Conservation (phyloP, 169 alveolate genomes). For the Miamiensis avidus region DNA sequence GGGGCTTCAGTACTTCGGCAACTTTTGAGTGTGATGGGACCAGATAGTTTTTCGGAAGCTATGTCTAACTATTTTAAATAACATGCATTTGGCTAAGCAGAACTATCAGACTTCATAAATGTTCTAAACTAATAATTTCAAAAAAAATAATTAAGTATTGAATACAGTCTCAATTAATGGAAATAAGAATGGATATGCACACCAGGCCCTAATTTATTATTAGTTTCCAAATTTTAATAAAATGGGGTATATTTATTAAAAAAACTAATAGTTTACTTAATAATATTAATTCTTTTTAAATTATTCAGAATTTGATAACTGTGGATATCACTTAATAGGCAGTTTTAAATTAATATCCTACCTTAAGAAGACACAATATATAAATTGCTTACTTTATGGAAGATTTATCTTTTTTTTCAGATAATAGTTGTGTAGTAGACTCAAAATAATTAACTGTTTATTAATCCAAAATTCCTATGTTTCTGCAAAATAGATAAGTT, state of each 20-base stretch:
- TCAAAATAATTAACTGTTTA: too few relatives aligned
- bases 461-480: too few relatives aligned
- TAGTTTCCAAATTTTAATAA: too few relatives aligned
- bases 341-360: too few relatives aligned
- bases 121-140: slow-evolving; percentile 54
- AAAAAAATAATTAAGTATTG: slow-evolving; percentile 14
- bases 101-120: slow-evolving; percentile 54
- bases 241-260: not conserved
- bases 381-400: not conserved
- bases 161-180: slow-evolving; percentile 52
- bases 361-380: not conserved
- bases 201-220: slow-evolving; percentile 58
- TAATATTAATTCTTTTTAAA: slow-evolving; percentile 18
- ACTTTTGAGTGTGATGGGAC: slow-evolving; percentile 72
- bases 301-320: not conserved
- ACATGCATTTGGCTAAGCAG: slow-evolving; percentile 68
- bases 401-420: too few relatives aligned
- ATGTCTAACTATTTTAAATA: slow-evolving; percentile 65
- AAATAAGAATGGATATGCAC: slow-evolving; percentile 61
- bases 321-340: not conserved
- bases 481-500: too few relatives aligned
- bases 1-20: slow-evolving; percentile 84
- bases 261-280: not conserved
- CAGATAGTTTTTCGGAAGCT: slow-evolving; percentile 69
- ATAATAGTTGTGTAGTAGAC: too few relatives aligned